Conservation (phyloP, 805 yeast species). For the Barnettozyma pratensis region DNA sequence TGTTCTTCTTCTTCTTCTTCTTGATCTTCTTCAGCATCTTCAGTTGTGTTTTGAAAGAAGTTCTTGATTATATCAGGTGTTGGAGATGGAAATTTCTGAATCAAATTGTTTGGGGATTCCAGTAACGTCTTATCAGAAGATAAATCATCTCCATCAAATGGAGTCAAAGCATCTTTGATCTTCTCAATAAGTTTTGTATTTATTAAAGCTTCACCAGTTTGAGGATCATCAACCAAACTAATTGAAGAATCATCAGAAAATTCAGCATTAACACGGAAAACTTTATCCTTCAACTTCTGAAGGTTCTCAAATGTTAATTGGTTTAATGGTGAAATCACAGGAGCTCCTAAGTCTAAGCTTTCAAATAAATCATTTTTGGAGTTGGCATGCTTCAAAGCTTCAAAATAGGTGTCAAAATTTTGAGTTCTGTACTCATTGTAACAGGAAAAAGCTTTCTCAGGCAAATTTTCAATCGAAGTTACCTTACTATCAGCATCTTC, state of each 20-base stretch:
- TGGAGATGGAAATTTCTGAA: neutral
- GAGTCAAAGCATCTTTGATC: neutral
- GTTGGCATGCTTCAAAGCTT: neutral
- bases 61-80: conserved; percentile 2
- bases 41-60: neutral
- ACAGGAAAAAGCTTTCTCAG: conserved; percentile 13
- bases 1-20: neutral
- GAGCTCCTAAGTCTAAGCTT: conserved; percentile 2
- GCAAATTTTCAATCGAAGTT: neutral
- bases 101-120: neutral
- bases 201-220: too few relatives aligned
- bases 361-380: neutral
- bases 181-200: neutral
- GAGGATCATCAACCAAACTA: neutral
- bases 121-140: neutral
- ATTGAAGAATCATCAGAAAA: conserved; percentile 10
- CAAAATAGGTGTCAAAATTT: conserved; percentile 7
- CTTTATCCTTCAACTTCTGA: conserved; percentile 7
- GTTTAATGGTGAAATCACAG: conserved; percentile 12
- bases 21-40: neutral
- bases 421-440: conserved; percentile 15
- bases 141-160: neutral
- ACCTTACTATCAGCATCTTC: neutral
- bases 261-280: conserved; percentile 5
- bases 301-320: conserved; percentile 15